phyloP scores from a whole-genome alignment of 139 green algal genomes.

The Dunaliella primolecta region DNA sequence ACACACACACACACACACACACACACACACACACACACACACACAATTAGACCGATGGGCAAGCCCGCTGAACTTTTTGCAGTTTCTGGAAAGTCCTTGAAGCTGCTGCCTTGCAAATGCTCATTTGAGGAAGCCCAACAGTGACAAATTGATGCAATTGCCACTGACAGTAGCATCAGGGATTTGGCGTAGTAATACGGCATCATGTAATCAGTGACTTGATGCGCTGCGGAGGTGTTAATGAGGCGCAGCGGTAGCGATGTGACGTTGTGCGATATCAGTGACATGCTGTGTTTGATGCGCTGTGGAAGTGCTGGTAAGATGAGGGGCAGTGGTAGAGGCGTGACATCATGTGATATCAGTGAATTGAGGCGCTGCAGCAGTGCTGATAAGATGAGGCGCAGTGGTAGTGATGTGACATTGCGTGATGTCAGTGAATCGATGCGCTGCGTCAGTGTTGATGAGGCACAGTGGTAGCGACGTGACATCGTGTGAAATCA shows the following conservation, averaged over 20 bases:
- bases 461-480: background rate
- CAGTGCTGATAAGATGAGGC: background rate
- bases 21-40: no score
- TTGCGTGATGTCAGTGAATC: background rate
- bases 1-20: no score
- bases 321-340: background rate
- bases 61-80: no score
- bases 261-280: background rate
- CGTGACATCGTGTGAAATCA: background rate
- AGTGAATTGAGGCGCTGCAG: background rate
- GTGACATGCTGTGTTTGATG: background rate
- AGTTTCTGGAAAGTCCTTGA: no score
- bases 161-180: no score
- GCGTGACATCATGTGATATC: background rate
- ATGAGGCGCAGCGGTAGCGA: background rate
- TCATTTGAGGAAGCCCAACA: no score
- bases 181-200: no score
- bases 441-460: no score
- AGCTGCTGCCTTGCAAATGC: no score
- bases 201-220: background rate
- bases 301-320: background rate
- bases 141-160: no score
- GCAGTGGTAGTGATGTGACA: background rate
- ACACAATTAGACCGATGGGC: no score
- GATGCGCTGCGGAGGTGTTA: no score